Conservation (phyloP, 1,284 basidiomycete genomes). For the Tilletiopsis washingtonensis region DNA sequence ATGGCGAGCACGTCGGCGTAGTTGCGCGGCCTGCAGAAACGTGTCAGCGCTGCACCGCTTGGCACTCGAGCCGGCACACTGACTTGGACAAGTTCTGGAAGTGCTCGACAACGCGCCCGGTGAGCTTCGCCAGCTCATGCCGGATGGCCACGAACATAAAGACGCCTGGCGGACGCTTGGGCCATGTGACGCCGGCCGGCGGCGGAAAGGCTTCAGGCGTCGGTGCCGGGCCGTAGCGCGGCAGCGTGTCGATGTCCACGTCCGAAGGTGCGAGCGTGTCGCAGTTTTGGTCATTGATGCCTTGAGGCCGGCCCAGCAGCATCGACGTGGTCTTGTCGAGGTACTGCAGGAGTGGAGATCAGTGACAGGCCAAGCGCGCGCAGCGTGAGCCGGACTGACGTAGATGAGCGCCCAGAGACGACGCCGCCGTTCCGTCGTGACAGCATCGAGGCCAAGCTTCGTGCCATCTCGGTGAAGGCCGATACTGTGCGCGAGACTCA, state of each 20-base stretch:
- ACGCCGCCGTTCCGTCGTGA: slow-evolving; percentile 77
- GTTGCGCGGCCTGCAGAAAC: slow-evolving; percentile 57
- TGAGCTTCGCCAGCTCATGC: slow-evolving; percentile 71
- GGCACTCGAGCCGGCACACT: too few species aligned
- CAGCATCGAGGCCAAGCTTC: slow-evolving; percentile 55
- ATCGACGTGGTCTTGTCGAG: slow-evolving; percentile 87
- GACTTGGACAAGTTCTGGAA: slow-evolving; percentile 73
- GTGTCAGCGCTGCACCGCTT: too few species aligned
- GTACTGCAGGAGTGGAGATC: too few species aligned
- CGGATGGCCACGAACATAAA: slow-evolving; percentile 83
- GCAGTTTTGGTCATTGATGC: slow-evolving; percentile 64
- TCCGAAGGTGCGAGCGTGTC: slow-evolving; percentile 76
- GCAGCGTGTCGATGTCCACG: slow-evolving; percentile 58
- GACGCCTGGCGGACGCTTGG: slow-evolving; percentile 59
- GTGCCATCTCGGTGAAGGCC: slow-evolving; percentile 84
- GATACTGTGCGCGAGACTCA: slow-evolving; percentile 48
- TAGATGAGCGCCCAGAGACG: slow-evolving; percentile 89
- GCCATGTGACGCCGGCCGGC: slow-evolving; percentile 16
- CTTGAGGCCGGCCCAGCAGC: slow-evolving; percentile 71
- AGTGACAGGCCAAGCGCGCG: too few species aligned
- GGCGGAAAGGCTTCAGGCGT: slow-evolving; percentile 3
- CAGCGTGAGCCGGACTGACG: too few species aligned
- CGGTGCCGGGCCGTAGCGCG: slow-evolving; percentile 34
- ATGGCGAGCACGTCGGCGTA: slow-evolving; percentile 76
- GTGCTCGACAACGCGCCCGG: slow-evolving; percentile 86